Evolutionary conservation across 176 grass and related monocot genomes (phyloP), one percentile per base, ranked within the genome.

Genomic region (Neostapfia colusana): DNA sequence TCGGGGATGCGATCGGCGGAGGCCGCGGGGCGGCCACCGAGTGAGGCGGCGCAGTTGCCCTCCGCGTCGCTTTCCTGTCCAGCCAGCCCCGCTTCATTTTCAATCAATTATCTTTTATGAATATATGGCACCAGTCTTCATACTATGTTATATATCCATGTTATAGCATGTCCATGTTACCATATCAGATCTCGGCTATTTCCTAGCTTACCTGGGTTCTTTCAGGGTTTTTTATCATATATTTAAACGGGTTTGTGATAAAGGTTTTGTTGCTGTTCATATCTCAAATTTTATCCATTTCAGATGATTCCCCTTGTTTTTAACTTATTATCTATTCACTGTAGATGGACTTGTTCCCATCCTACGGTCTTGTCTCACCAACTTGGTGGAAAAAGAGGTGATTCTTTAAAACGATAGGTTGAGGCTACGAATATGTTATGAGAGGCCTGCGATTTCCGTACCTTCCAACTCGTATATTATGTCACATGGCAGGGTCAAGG

Each of bases 381-480:
- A 78, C 67, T 59, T 73, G 74, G 61, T 67, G 42, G n/a, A n/a
- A n/a, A n/a, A 61, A 87, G 67, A 67, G 41, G 24, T 37, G 41
- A 83, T 79, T 83, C 34, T 67, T 51, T 79, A 24, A 76, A 34
- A 0, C 41, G 61, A 58, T 26, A 20, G 46, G 59, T 25, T 41
- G 39, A 48, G 28, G 28, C 51, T 28, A 26, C 10, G 53, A 64
- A 46, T 5, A 23, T 45, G 34, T 59, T 72, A 71, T 0, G 0
- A 55, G 74, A 62, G 83, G 43, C 26, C 20, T 73, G 69, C 31
- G 20, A 12, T 37, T 63, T 21, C 23, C 50, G 59, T 78, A 31
- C 31, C 78, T 70, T 76, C 27, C 46, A 56, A 35, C 72, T 71
- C 25, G 11, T 75, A 65, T 25, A 63, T 72, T 50, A 3, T 42